These are phyloP conservation scores for Saccharum hybrid DNA, from an alignment of 202 grass and related monocot genomes.

Conservation along the genomic window DNA sequence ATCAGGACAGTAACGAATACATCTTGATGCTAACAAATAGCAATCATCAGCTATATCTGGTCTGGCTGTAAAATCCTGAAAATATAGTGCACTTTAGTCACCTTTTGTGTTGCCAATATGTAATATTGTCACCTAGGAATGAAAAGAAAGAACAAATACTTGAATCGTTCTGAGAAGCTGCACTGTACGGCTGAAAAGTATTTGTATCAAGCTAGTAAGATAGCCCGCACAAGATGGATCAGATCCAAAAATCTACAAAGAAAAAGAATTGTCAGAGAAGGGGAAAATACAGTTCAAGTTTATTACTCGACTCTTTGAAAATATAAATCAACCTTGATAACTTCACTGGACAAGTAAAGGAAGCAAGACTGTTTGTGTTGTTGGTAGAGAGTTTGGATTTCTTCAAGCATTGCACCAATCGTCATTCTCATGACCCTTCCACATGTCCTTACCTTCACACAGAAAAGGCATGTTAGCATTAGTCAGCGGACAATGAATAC, in stretches of 20 bases:
- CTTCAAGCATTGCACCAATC: slow-evolving; percentile 91
- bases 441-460: slow-evolving; percentile 88
- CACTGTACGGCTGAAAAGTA: slow-evolving; percentile 83
- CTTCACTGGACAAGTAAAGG: slow-evolving; percentile 98
- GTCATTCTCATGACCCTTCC: slow-evolving; percentile 79
- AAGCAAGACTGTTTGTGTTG: slow-evolving; percentile 95
- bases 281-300: slow-evolving; percentile 23
- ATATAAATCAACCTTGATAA: slow-evolving; percentile 83
- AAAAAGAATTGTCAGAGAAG: slow-evolving; percentile 46
- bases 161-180: slow-evolving; percentile 84
- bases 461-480: slow-evolving; percentile 32
- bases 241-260: slow-evolving; percentile 89
- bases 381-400: slow-evolving; percentile 92
- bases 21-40: slow-evolving; percentile 95
- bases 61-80: slow-evolving; percentile 97
- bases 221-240: slow-evolving; percentile 80
- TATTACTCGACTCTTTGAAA: slow-evolving; percentile 22
- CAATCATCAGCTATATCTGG: slow-evolving; percentile 99
- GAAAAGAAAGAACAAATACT: slow-evolving; percentile 55
- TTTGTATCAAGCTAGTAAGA: slow-evolving; percentile 84
- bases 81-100: slow-evolving; percentile 29
- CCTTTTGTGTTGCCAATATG: slow-evolving; percentile 29
- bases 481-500: slow-evolving; percentile 42
- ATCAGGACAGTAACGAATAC: slow-evolving; percentile 92
- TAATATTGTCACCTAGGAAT: slow-evolving; percentile 11